A percentile compares a stretch with the other conserved stretches of the same genome.
phyloP scores from a whole-genome alignment of 306 rosid genomes.

The Medicago arabica region DNA sequence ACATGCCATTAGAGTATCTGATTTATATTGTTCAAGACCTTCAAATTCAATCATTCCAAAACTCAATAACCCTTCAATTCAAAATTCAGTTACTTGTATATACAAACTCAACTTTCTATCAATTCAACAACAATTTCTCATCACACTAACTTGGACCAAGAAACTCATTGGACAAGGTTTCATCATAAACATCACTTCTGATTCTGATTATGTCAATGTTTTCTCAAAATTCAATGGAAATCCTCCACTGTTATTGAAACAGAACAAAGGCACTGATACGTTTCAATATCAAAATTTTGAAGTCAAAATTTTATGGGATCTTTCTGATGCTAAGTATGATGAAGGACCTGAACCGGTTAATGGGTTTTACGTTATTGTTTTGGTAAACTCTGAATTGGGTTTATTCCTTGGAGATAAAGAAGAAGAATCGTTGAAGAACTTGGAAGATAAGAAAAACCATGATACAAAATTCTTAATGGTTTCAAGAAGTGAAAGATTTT shows the following conservation, averaged over 20 bases:
- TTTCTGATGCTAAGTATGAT: slow-evolving; percentile 60
- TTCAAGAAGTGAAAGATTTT: slow-evolving; percentile 64
- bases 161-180: slow-evolving; percentile 57
- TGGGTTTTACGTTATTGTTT: slow-evolving; percentile 60
- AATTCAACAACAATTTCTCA: slow-evolving; percentile 48
- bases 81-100: slow-evolving; percentile 53
- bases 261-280: slow-evolving; percentile 52
- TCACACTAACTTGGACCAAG: slow-evolving; percentile 62
- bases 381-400: slow-evolving; percentile 61
- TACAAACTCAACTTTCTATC: slow-evolving; percentile 56
- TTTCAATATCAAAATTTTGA: slow-evolving; percentile 37
- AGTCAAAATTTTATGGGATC: slow-evolving; percentile 70
- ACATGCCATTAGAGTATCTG: slow-evolving; percentile 78
- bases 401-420: slow-evolving; percentile 65
- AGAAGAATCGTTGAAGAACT: slow-evolving; percentile 22
- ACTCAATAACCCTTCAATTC: slow-evolving; percentile 47
- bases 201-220: background rate
- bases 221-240: slow-evolving; percentile 26
- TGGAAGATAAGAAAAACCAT: slow-evolving; percentile 13
- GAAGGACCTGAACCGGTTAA: slow-evolving; percentile 69
- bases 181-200: slow-evolving; percentile 39
- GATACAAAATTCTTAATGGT: slow-evolving; percentile 49
- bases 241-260: slow-evolving; percentile 38
- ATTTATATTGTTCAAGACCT: slow-evolving; percentile 85
- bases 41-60: slow-evolving; percentile 68